Percentiles rank a stretch among this genome's conserved stretches.
phyloP scores from a whole-genome alignment of 495 filamentous ascomycete genomes.

The Talaromyces ruber region DNA sequence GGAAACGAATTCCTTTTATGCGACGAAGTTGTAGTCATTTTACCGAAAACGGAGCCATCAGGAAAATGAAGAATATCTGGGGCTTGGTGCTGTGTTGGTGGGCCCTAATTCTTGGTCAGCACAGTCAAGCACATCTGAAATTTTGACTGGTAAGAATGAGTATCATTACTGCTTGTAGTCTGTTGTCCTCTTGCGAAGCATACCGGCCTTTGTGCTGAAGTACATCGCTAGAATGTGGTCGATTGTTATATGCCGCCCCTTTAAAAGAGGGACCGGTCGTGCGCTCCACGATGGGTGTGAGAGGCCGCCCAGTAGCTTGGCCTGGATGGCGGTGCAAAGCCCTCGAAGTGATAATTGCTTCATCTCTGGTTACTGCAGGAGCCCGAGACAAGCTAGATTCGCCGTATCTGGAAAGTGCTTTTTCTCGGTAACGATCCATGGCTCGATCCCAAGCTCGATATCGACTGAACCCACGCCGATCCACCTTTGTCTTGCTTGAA shows the following conservation, averaged over 20 bases:
- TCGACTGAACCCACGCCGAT: constrained; percentile 40
- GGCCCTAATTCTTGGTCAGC: background rate
- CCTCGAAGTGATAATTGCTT: background rate
- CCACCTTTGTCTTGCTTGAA: constrained; percentile 14
- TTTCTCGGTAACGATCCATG: constrained; percentile 26
- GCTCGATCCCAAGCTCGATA: constrained; percentile 42
- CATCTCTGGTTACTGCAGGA: background rate
- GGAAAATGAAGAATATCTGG: constrained; percentile 12
- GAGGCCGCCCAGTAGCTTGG: background rate
- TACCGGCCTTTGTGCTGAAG: background rate
- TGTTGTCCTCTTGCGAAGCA: background rate
- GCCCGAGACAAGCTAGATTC: background rate
- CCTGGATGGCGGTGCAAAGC: background rate
- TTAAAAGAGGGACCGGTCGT: background rate
- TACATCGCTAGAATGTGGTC: background rate
- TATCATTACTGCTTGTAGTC: constrained; percentile 1
- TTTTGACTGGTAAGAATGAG: background rate
- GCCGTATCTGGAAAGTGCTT: background rate
- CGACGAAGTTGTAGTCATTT: constrained; percentile 9
- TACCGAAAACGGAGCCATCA: constrained; percentile 9
- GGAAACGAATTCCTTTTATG: constrained; percentile 13
- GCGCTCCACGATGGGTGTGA: background rate
- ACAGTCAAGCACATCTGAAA: background rate
- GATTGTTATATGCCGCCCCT: background rate
- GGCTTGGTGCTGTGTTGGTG: background rate